Conservation (phyloP, 106 monocot genomes). For the Platanthera zijinensis region DNA sequence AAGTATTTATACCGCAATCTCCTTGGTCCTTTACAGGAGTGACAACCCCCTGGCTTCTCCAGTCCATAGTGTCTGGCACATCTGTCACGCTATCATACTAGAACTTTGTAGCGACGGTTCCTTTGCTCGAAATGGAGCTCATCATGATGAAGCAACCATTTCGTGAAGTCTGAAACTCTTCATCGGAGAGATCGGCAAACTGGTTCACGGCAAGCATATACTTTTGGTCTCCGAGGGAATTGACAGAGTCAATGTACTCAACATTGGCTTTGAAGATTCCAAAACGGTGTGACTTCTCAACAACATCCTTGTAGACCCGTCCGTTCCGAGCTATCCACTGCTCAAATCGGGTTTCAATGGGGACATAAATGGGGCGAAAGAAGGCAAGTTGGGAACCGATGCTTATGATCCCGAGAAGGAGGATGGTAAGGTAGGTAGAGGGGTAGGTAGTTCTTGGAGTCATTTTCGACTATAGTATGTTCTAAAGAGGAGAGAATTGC, state of each 20-base stretch:
- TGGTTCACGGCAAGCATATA: no score
- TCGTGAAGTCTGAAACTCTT: conserved; percentile 1
- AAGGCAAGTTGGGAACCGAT: no score
- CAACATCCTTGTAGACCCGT: neutral
- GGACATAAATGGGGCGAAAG: no score
- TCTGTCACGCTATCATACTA: neutral
- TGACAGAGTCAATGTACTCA: conserved; percentile 7
- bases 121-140: neutral
- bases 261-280: conserved; percentile 7
- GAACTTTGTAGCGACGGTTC: neutral
- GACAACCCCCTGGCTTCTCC: neutral
- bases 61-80: neutral
- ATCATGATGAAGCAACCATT: no score
- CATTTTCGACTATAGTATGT: no score
- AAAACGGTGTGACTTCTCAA: conserved; percentile 6
- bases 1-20: neutral
- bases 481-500: no score
- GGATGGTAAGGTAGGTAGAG: no score
- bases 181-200: conserved; percentile 10
- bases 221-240: no score
- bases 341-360: conserved; percentile 1
- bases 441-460: no score
- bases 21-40: no score
- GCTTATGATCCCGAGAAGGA: no score
- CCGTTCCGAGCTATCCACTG: conserved; percentile 10